phyloP scores from a whole-genome alignment of 495 filamentous ascomycete genomes.

The Umbilicaria muhlenbergii region DNA sequence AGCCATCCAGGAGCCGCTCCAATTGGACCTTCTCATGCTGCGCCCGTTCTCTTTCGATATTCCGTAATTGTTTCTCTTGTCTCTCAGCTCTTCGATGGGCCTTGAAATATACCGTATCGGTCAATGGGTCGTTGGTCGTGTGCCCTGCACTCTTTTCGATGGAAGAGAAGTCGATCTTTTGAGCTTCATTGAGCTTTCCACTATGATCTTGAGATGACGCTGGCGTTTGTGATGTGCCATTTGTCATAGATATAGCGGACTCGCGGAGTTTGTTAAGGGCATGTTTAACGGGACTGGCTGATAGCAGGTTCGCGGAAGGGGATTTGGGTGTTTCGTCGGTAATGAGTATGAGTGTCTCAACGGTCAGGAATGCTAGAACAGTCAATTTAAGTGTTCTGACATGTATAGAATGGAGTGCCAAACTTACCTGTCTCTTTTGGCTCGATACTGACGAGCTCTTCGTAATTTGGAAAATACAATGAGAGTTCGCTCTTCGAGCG shows the following conservation, averaged over 20 bases:
- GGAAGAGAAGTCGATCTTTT: constrained; percentile 39
- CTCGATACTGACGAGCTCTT: constrained; percentile 74
- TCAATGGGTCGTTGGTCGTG: constrained; percentile 45
- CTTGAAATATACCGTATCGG: constrained; percentile 49
- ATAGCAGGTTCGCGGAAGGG: neutral
- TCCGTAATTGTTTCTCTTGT: constrained; percentile 84
- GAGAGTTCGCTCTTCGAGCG: constrained; percentile 78
- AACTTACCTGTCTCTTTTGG: constrained; percentile 56
- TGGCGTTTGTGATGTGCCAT: constrained; percentile 6
- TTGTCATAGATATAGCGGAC: neutral
- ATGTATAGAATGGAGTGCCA: neutral
- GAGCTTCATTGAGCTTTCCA: constrained; percentile 30
- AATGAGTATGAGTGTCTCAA: constrained; percentile 28
- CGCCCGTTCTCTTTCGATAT: constrained; percentile 80
- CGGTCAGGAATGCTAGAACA: constrained; percentile 25
- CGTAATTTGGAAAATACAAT: constrained; percentile 78
- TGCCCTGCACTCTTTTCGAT: constrained; percentile 26
- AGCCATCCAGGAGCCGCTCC: constrained; percentile 68
- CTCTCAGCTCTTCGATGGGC: constrained; percentile 66
- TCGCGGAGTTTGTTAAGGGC: constrained; percentile 6
- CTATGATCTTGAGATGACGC: constrained; percentile 14
- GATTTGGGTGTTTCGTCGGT: constrained; percentile 28
- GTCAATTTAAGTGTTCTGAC: constrained; percentile 5
- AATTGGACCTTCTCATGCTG: constrained; percentile 86
- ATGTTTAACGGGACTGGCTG: constrained; percentile 18